phyloP scores from a whole-genome alignment of 768 basidiomycete species.

The Stropharia rugosoannulata region DNA sequence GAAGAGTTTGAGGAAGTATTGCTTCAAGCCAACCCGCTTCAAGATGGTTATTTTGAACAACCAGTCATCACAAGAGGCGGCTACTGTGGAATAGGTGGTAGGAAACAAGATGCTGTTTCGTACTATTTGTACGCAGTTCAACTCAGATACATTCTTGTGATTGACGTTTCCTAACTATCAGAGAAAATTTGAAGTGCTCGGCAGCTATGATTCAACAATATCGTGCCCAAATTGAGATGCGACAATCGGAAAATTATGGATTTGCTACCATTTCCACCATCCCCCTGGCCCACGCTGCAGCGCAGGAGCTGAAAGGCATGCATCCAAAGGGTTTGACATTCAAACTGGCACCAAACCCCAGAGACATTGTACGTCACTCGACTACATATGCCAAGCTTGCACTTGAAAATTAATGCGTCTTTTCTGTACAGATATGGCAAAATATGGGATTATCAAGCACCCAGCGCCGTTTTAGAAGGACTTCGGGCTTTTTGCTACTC shows the following conservation, averaged over 20 bases:
- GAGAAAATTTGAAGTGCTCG: constrained; percentile 36
- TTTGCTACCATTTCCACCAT: constrained; percentile 75
- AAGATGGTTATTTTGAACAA: constrained; percentile 40
- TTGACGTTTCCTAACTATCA: constrained; percentile 3
- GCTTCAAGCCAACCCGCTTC: constrained; percentile 57
- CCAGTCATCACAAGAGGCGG: constrained; percentile 71
- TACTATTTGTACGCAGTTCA: constrained; percentile 18
- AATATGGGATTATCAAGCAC: constrained; percentile 63
- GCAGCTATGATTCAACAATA: constrained; percentile 58
- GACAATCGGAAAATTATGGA: constrained; percentile 70
- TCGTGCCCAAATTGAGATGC: constrained; percentile 55
- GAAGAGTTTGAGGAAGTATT: constrained; percentile 72
- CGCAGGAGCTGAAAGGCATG: constrained; percentile 54
- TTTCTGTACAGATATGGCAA: constrained; percentile 59
- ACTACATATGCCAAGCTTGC: background rate
- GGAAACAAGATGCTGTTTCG: constrained; percentile 67
- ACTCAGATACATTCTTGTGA: background rate
- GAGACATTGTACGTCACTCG: constrained; percentile 26
- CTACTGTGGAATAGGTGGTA: constrained; percentile 66
- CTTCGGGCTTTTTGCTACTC: constrained; percentile 66
- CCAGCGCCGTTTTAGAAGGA: constrained; percentile 49
- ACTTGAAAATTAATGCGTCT: background rate
- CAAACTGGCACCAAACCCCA: constrained; percentile 64
- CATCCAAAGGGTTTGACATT: constrained; percentile 64
- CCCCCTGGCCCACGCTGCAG: constrained; percentile 71